Conservation (phyloP, 129 eudicot species). For the Pseudognaphalium luteoalbum region DNA sequence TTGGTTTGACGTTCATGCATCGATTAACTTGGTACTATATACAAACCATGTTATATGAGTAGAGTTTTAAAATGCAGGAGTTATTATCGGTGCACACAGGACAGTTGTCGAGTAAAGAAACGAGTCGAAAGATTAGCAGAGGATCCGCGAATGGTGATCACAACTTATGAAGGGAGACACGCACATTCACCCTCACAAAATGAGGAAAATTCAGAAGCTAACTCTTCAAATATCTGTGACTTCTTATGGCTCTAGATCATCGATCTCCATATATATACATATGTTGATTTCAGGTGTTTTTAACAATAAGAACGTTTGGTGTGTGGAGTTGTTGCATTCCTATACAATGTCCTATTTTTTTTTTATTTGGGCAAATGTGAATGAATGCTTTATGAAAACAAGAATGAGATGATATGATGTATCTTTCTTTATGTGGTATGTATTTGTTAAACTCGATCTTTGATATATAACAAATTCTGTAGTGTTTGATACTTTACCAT, state of each 20-base stretch:
- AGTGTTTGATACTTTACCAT: background rate
- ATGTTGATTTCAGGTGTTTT: background rate
- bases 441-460: background rate
- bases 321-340: slow-evolving; percentile 1
- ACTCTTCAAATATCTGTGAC: slow-evolving; percentile 43
- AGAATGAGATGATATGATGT: background rate
- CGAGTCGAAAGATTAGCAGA: slow-evolving; percentile 84
- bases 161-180: slow-evolving; percentile 74
- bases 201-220: slow-evolving; percentile 50
- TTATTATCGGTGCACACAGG: slow-evolving; percentile 68
- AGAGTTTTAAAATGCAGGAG: slow-evolving; percentile 42
- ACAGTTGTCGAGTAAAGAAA: slow-evolving; percentile 78
- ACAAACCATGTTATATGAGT: background rate
- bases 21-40: no score
- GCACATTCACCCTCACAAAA: slow-evolving; percentile 54
- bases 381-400: slow-evolving; percentile 2
- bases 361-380: slow-evolving; percentile 19
- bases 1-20: no score
- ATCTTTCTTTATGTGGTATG: background rate
- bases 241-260: slow-evolving; percentile 55
- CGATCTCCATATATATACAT: background rate
- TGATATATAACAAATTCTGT: no score
- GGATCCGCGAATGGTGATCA: slow-evolving; percentile 95
- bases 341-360: slow-evolving; percentile 26
- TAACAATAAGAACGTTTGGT: slow-evolving; percentile 7